Evolutionary conservation across 768 basidiomycete genomes (phyloP).

Genomic region (Termitomyces sp.): DNA sequence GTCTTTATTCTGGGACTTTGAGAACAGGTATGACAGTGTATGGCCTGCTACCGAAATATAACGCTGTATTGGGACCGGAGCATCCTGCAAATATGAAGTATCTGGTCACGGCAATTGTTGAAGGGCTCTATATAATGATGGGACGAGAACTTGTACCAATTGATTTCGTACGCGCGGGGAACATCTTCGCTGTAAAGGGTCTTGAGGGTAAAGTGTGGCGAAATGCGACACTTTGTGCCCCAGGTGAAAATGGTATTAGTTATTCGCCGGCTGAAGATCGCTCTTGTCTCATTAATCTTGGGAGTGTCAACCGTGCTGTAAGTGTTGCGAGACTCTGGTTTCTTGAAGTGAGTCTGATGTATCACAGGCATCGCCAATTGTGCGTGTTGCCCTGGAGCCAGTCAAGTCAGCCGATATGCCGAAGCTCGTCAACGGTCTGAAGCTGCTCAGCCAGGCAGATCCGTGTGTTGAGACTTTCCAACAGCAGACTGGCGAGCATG

Average conservation of each 20-base stretch:
- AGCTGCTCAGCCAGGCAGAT: constrained; percentile 88
- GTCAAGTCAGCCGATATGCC: constrained; percentile 78
- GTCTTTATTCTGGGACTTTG: constrained; percentile 88
- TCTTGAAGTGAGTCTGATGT: not conserved
- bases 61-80: constrained; percentile 48
- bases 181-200: constrained; percentile 90
- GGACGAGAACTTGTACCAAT: constrained; percentile 89
- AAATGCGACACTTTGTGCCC: constrained; percentile 83
- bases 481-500: constrained; percentile 95
- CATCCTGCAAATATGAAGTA: constrained; percentile 68
- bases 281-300: constrained; percentile 74
- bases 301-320: constrained; percentile 62
- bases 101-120: constrained; percentile 54
- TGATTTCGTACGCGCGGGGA: constrained; percentile 79
- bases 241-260: constrained; percentile 38
- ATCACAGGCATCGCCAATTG: constrained; percentile 76
- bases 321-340: constrained; percentile 10
- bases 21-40: constrained; percentile 56
- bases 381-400: constrained; percentile 92
- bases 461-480: constrained; percentile 98
- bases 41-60: constrained; percentile 86
- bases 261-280: constrained; percentile 24
- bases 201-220: constrained; percentile 87
- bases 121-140: constrained; percentile 95
- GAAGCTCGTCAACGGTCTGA: constrained; percentile 81